phyloP scores from a whole-genome alignment of 768 basidiomycete genomes.

The Lactarius deliciosus region DNA sequence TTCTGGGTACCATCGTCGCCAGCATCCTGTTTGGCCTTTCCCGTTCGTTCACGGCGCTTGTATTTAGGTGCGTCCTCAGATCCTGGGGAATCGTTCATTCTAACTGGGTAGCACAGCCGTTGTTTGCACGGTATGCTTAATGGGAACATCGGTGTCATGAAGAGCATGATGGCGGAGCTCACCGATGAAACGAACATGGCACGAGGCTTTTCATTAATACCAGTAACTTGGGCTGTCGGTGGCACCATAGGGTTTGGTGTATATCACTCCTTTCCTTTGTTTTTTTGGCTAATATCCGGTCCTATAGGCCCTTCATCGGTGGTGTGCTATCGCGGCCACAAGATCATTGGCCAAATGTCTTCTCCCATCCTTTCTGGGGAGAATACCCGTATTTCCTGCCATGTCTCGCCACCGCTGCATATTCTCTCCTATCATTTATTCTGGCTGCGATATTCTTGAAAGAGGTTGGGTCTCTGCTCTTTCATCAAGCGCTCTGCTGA shows the following conservation, averaged over 20 bases:
- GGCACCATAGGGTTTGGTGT: slow-evolving; percentile 15
- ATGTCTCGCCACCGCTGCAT: slow-evolving; percentile 19
- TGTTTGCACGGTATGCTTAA: slow-evolving; percentile 15
- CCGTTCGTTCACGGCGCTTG: slow-evolving; percentile 35
- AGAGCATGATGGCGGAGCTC: slow-evolving; percentile 53
- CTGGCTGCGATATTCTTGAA: slow-evolving; percentile 15
- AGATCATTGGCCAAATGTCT: slow-evolving; percentile 27
- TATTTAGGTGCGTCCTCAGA: slow-evolving; percentile 30
- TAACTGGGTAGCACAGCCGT: slow-evolving; percentile 51
- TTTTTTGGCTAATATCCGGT: slow-evolving; percentile 11
- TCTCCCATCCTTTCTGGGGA: slow-evolving; percentile 28
- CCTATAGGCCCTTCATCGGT: slow-evolving; percentile 25
- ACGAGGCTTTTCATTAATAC: slow-evolving; percentile 39
- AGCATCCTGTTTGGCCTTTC: slow-evolving; percentile 41
- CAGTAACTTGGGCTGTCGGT: slow-evolving; percentile 32
- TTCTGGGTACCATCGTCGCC: slow-evolving; percentile 37
- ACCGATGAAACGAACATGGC: slow-evolving; percentile 60
- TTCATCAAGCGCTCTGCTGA: not conserved
- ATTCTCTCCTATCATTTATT: not conserved
- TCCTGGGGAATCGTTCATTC: slow-evolving; percentile 36
- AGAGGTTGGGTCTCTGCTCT: slow-evolving; percentile 2
- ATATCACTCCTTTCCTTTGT: not conserved
- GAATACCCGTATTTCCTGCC: slow-evolving; percentile 33
- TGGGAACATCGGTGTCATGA: slow-evolving; percentile 9
- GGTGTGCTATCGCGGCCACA: slow-evolving; percentile 31